Percentiles rank a stretch among this genome's conserved stretches.
Evolutionary conservation across 768 basidiomycete genomes (phyloP).

Genomic region (Tricholomella constricta): DNA sequence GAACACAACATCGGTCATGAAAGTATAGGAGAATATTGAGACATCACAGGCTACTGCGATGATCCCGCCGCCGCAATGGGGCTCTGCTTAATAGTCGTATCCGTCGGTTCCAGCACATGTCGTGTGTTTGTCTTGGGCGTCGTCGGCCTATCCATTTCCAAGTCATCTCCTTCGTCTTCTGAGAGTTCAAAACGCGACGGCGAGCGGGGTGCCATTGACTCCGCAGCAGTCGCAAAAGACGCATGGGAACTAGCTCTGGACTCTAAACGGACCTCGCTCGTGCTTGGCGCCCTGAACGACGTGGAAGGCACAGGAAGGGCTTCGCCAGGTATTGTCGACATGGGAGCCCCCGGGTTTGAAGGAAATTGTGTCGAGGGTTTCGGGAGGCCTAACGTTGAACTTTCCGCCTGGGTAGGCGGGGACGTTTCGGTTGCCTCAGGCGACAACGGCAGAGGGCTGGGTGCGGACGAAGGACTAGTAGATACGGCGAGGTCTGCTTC

Average conservation of each 20-base stretch:
- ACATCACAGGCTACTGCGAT: not conserved
- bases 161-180: conserved; percentile 6
- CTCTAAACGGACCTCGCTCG: conserved; percentile 3
- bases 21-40: not conserved
- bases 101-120: conserved; percentile 8
- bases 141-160: conserved; percentile 7
- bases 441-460: conserved; percentile 11
- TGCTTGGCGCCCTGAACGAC: conserved; percentile 14
- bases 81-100: conserved; percentile 2
- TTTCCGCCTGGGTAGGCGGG: not conserved
- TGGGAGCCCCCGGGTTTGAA: not conserved
- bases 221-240: conserved; percentile 36
- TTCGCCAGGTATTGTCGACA: no score
- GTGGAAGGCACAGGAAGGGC: conserved; percentile 3
- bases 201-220: conserved; percentile 24
- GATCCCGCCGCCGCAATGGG: not conserved
- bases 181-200: conserved; percentile 3
- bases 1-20: not conserved
- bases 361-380: conserved; percentile 7
- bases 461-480: not conserved
- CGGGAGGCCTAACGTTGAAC: not conserved
- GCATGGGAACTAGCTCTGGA: conserved; percentile 29
- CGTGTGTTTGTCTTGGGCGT: conserved; percentile 14
- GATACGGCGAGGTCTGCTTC: not conserved
- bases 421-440: not conserved